Base-by-base conservation (phyloP, 176 grass and related monocot species). In the Oryza coarctata region DNA sequence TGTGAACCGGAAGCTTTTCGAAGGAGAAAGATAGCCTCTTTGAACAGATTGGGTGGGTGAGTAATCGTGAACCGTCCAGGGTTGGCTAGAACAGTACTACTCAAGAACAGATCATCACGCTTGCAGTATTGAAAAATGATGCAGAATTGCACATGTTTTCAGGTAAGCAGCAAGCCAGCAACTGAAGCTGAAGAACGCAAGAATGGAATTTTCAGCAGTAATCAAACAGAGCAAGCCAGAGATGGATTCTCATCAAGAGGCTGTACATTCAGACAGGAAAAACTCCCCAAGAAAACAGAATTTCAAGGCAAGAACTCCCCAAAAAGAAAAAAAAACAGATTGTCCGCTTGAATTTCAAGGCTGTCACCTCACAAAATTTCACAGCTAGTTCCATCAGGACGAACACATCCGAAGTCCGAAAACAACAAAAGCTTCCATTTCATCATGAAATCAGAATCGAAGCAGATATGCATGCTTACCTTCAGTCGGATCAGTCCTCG, bases 401-500 rank as follows among this genome's bases (percentile, higher is more conserved):
- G 52, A n/a, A 57, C 18, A 5, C 4, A 13, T 20, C 47, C 3
- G 5, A 50, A 50, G 20, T 6, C 45, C 18, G 17, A 15, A 1
- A 49, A 49, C 15, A 6, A 40, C 3, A 44, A 11, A 44, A 44
- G 13, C 1, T 57, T 57, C 3, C 20, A 5, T n/a, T 57, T n/a
- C 50, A 57, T 57, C 4, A 18, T 9, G 20, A n/a, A 57, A 18
- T 55, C 55, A 23, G 55, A 58, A 58, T 10, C 20, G 49, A 58
- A 58, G 22, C 55, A 25, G 55, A 8, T 6, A 55, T 0, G 55
- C 55, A 3, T 28, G 30, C 61, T 33, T 70, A 93, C 91, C 88
- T 93, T 93, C 85, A 14, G 38, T 84, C 22, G 81, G 84, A 71
- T 86, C 82, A 20, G 91, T 91, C 80, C 50, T 79, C 22, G 55